phyloP scores from a whole-genome alignment of 306 rosid species.

The Astragalus membranaceus region DNA sequence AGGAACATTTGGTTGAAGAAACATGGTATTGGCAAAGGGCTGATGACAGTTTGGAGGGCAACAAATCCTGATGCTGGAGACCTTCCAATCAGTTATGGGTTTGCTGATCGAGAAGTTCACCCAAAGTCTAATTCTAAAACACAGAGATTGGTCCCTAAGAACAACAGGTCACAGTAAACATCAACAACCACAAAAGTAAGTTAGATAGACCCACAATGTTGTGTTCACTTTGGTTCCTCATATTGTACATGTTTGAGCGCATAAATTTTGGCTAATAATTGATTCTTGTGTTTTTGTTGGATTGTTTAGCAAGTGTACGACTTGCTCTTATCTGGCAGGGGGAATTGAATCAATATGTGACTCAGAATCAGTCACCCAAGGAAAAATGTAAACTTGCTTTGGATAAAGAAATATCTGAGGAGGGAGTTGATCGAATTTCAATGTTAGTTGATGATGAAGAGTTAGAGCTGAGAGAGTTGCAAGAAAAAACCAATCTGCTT shows the following conservation, averaged over 20 bases:
- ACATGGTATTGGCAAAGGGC: slow-evolving; percentile 93
- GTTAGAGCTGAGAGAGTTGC: slow-evolving; percentile 69
- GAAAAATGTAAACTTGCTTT: slow-evolving; percentile 65
- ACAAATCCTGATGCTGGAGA: slow-evolving; percentile 62
- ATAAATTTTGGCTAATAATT: slow-evolving; percentile 12
- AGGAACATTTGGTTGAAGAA: too few relatives aligned
- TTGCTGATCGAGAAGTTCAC: slow-evolving; percentile 30
- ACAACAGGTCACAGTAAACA: slow-evolving; percentile 39
- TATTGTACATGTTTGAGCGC: slow-evolving; percentile 1
- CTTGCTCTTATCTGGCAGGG: slow-evolving; percentile 44
- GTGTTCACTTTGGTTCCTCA: slow-evolving; percentile 5
- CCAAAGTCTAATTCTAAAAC: slow-evolving; percentile 27
- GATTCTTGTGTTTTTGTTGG: slow-evolving; percentile 11
- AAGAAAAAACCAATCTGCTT: slow-evolving; percentile 40
- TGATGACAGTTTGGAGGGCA: slow-evolving; percentile 94
- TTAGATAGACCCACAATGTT: slow-evolving; percentile 8
- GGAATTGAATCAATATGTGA: slow-evolving; percentile 30
- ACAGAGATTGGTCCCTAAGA: slow-evolving; percentile 19
- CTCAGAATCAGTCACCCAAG: slow-evolving; percentile 30
- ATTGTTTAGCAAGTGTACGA: slow-evolving; percentile 8
- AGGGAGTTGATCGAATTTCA: slow-evolving; percentile 37
- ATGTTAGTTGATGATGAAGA: slow-evolving; percentile 84
- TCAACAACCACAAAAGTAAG: slow-evolving; percentile 38
- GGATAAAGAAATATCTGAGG: slow-evolving; percentile 41
- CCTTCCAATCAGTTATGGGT: slow-evolving; percentile 45